Base-by-base conservation (phyloP, 345 rosid species). In the Moricandia arvensis region DNA sequence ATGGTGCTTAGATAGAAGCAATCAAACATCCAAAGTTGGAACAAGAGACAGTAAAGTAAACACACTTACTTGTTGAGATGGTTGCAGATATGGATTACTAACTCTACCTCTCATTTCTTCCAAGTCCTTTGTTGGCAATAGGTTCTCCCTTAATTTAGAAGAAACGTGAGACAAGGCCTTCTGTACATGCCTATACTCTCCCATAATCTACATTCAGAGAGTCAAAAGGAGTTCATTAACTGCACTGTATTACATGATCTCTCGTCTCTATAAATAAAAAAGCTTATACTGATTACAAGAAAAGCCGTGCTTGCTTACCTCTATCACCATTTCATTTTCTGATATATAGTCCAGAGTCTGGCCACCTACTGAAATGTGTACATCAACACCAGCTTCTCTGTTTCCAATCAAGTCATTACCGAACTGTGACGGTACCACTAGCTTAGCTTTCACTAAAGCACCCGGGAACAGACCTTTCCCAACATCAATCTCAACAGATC, bases 401-500 rank as follows among this genome's bases (percentile, higher is more conserved):
- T 79, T 70, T 66, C 66, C 82, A 15, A 29, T 35, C 2, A 79
- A 8, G 57, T 47, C 53, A 63, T 74, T 61, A 73, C 75, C 75
- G 43, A 73, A 73, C 29, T 69, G 71, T 4, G 85, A 76, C 29
- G 79, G 81, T 31, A 87, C 87, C 49, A 88, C 69, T 51, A 90
- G 80, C 83, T 85, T 84, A 15, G 85, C 87, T 72, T 80, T 80
- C 74, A 85, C 87, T 74, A 67, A n/a, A 58, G 79, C 18, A 31
- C 80, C 82, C 6, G 72, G 35, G 26, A 63, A n/a, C 69, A 45
- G 75, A 35, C 79, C 77, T 68, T 78, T 81, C 75, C 82, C 87
- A 80, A 80, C 72, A 61, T 84, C 81, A 30, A 75, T 62, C 75
- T 90, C 88, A 54, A 88, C 31, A 21, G 87, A 84, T 83, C 88